These are phyloP conservation scores for Globisporangium spiculum DNA, from an alignment of 352 stramenopile genomes.

Conservation along the genomic window DNA sequence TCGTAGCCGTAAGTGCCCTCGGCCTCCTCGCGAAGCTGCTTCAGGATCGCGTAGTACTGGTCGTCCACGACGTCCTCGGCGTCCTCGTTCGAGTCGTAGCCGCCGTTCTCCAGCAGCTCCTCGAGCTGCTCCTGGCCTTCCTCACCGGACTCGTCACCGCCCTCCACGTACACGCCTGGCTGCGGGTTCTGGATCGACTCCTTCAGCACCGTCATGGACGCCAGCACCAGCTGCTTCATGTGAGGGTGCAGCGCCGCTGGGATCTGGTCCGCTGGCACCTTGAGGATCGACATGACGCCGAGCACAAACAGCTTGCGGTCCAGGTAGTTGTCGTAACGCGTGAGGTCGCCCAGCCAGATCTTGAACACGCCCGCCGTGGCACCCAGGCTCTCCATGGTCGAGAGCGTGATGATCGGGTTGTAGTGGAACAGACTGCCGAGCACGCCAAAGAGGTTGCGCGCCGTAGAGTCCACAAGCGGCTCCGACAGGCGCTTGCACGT, in stretches of 20 bases:
- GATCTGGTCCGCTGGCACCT: constrained; percentile 80
- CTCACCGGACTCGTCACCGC: constrained; percentile 48
- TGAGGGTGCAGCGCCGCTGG: constrained; percentile 83
- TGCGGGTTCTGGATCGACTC: constrained; percentile 62
- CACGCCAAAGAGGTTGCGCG: constrained; percentile 87
- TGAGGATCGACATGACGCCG: constrained; percentile 89
- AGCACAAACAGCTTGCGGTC: constrained; percentile 93
- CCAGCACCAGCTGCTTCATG: constrained; percentile 85
- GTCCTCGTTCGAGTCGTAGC: constrained; percentile 86
- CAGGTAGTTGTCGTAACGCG: constrained; percentile 78
- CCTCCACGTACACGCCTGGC: constrained; percentile 55
- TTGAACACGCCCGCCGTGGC: constrained; percentile 89
- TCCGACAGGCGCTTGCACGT: constrained; percentile 58
- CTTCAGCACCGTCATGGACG: constrained; percentile 83
- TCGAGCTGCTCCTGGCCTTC: constrained; percentile 68
- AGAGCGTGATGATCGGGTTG: constrained; percentile 89
- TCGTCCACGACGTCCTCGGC: constrained; percentile 94
- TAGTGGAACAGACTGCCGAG: constrained; percentile 93
- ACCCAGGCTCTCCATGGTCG: constrained; percentile 84
- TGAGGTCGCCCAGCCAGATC: constrained; percentile 89
- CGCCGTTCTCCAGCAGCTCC: constrained; percentile 88
- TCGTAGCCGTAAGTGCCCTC: constrained; percentile 64
- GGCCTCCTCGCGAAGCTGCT: constrained; percentile 89
- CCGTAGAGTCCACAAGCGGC: constrained; percentile 64
- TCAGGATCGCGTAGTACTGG: constrained; percentile 92